These are phyloP conservation scores for Aspergillus sp. DNA, from an alignment of 2,329 filamentous ascomycete genomes.

Conservation along the genomic window DNA sequence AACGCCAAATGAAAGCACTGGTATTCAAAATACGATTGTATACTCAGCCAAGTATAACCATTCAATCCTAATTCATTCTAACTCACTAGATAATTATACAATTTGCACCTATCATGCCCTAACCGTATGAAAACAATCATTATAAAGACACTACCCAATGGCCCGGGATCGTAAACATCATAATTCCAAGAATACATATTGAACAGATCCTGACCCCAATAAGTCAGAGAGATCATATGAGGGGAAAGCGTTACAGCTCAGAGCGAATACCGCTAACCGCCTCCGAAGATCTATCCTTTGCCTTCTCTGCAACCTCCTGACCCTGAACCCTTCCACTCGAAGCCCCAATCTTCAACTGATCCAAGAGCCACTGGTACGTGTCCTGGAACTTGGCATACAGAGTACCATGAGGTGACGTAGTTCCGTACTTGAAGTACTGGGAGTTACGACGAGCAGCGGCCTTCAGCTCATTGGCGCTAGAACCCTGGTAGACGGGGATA, in stretches of 20 bases:
- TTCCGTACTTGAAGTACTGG: conserved; percentile 72
- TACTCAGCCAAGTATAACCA: too few species aligned
- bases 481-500: conserved; percentile 60
- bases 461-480: conserved; percentile 61
- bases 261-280: conserved; percentile 37
- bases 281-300: conserved; percentile 43
- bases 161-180: too few species aligned
- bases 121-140: too few species aligned
- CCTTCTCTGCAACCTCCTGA: conserved; percentile 43
- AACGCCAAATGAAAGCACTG: too few species aligned
- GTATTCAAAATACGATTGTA: too few species aligned
- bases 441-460: conserved; percentile 65
- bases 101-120: too few species aligned
- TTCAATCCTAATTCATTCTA: too few species aligned
- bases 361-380: conserved; percentile 41
- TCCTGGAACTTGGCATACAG: conserved; percentile 57
- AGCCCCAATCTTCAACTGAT: conserved; percentile 44
- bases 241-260: conserved; percentile 21
- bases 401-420: conserved; percentile 57
- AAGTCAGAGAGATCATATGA: conserved; percentile 1
- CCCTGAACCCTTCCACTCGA: conserved; percentile 42
- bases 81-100: too few species aligned
- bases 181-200: too few species aligned
- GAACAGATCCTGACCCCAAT: too few species aligned
- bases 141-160: too few species aligned